A percentile compares a stretch with the other conserved stretches of the same genome.
Evolutionary conservation across 1,284 basidiomycete genomes (phyloP).

Genomic region (Trametes hirsuta): DNA sequence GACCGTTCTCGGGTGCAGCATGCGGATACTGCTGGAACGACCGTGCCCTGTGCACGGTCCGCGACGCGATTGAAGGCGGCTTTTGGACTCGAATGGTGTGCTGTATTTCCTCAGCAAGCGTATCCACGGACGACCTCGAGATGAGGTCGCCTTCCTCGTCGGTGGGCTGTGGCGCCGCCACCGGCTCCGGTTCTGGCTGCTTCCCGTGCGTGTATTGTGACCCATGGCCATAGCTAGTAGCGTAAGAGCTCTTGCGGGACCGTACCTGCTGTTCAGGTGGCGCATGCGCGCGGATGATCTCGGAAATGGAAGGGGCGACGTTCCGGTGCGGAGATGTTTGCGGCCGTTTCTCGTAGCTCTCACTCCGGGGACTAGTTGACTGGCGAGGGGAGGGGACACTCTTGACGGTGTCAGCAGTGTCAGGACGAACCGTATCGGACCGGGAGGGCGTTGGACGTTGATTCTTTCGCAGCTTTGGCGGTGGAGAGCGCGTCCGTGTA

Average conservation of each 20-base stretch:
- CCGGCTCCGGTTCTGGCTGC: slow-evolving; percentile 16
- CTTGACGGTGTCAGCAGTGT: slow-evolving; percentile 13
- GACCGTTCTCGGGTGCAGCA: slow-evolving; percentile 49
- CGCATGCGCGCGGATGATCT: slow-evolving; percentile 78
- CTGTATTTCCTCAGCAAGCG: slow-evolving; percentile 78
- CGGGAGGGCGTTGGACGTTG: slow-evolving; percentile 12
- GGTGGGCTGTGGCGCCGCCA: slow-evolving; percentile 48
- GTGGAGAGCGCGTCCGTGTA: slow-evolving; percentile 16
- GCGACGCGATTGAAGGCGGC: slow-evolving; percentile 42
- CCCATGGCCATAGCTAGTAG: slow-evolving; percentile 49
- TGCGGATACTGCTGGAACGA: slow-evolving; percentile 51
- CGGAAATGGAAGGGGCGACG: slow-evolving; percentile 77
- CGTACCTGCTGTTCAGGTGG: slow-evolving; percentile 55
- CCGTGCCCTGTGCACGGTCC: slow-evolving; percentile 45
- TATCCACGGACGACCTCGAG: slow-evolving; percentile 81
- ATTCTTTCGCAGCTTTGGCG: slow-evolving; percentile 15
- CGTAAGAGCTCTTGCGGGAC: slow-evolving; percentile 49
- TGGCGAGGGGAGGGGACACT: slow-evolving; percentile 9
- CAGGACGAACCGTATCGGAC: slow-evolving; percentile 12
- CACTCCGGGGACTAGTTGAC: slow-evolving; percentile 5
- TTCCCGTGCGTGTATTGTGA: slow-evolving; percentile 16
- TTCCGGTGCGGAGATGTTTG: slow-evolving; percentile 30
- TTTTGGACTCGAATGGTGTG: slow-evolving; percentile 65
- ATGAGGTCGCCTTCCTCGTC: slow-evolving; percentile 65
- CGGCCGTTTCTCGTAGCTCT: slow-evolving; percentile 5